These are phyloP conservation scores for Ceratocystiopsis minuta DNA, from an alignment of 2,329 filamentous ascomycete species.

Conservation along the genomic window DNA sequence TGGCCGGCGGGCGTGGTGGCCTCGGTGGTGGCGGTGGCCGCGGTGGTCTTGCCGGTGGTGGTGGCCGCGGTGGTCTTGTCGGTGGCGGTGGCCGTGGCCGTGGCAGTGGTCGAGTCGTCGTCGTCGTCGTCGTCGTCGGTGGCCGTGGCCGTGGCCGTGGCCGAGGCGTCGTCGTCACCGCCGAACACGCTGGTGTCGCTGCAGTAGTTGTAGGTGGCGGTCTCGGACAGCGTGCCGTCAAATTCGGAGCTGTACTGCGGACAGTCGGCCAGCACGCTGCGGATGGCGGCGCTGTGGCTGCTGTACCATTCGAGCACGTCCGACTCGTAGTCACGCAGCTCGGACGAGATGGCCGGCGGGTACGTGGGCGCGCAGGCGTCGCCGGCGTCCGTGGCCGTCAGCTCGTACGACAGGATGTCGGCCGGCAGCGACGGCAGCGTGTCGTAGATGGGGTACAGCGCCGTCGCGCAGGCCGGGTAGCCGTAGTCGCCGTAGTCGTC, in stretches of 20 bases:
- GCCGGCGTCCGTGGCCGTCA: slow-evolving; percentile 5
- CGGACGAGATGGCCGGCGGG: slow-evolving; percentile 10
- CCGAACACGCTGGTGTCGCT: background rate
- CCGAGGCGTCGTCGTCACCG: background rate
- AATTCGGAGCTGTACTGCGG: slow-evolving; percentile 6
- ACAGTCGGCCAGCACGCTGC: slow-evolving; percentile 12
- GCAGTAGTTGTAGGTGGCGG: background rate
- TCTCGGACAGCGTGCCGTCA: too few relatives aligned
- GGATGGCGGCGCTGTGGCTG: slow-evolving; percentile 9
- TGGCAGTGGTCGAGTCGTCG: background rate
- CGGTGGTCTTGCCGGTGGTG: background rate
- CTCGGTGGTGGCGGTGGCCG: background rate
- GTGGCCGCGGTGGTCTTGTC: background rate
- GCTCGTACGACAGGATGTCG: slow-evolving; percentile 9
- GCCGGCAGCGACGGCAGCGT: slow-evolving; percentile 12
- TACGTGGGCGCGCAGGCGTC: slow-evolving; percentile 13
- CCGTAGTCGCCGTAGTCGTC: background rate
- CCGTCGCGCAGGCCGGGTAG: slow-evolving; percentile 8
- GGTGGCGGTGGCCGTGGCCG: background rate
- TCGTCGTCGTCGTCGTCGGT: background rate
- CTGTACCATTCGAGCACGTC: slow-evolving; percentile 11
- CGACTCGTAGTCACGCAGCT: slow-evolving; percentile 10
- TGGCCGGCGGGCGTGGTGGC: background rate
- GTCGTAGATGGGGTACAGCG: slow-evolving; percentile 9
- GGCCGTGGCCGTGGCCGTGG: background rate